phyloP scores from a whole-genome alignment of 2,329 filamentous ascomycete genomes.

The Alternaria sp. region DNA sequence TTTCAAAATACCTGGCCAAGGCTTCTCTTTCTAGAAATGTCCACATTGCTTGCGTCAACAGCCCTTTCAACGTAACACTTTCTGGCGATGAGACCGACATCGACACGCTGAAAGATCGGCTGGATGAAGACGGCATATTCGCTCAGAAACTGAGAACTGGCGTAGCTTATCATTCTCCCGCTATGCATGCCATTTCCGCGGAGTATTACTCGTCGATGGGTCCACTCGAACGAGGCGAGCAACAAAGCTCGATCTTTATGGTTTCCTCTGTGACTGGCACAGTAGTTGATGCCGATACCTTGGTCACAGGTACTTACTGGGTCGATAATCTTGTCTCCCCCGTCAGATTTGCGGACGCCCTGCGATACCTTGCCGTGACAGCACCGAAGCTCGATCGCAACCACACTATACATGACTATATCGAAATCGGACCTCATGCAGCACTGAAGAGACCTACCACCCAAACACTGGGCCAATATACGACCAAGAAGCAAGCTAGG shows the following conservation, averaged over 20 bases:
- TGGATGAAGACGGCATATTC: background rate
- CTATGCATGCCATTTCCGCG: background rate
- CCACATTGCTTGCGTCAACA: conserved; percentile 13
- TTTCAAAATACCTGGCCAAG: background rate
- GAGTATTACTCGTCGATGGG: background rate
- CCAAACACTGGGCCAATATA: background rate
- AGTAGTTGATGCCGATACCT: conserved; percentile 24
- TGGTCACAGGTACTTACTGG: conserved; percentile 32
- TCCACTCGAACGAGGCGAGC: background rate
- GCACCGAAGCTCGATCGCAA: background rate
- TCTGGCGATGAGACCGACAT: conserved; percentile 44
- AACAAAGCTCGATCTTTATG: background rate
- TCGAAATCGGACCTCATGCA: conserved; percentile 44
- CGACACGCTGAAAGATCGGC: background rate
- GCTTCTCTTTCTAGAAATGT: background rate
- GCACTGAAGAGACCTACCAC: conserved; percentile 34
- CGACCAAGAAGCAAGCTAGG: background rate
- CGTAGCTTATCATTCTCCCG: background rate
- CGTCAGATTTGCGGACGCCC: conserved; percentile 38
- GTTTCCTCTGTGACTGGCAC: background rate
- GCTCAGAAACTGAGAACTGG: background rate
- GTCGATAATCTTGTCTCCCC: conserved; percentile 45
- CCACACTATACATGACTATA: background rate
- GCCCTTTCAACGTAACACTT: conserved; percentile 42
- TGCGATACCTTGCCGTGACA: background rate